These are phyloP conservation scores for Plantago elongata DNA, from an alignment of 257 asterid genomes.

Conservation along the genomic window DNA sequence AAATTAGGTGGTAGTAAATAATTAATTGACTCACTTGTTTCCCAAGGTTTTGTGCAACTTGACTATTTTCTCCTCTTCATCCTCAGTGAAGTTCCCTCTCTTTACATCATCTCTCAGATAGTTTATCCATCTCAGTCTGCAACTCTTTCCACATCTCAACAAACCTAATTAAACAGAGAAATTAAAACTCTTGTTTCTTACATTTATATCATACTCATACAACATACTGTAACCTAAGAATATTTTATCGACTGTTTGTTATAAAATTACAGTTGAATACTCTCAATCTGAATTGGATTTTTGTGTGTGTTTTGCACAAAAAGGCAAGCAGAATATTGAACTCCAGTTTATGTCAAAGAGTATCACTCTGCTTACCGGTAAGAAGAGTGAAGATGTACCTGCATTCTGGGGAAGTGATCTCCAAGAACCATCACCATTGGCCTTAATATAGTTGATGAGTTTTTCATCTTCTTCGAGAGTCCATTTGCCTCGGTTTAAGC, in stretches of 20 bases:
- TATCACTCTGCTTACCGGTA: too few species aligned
- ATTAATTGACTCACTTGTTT: conserved; percentile 29
- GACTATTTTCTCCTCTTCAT: conserved; percentile 56
- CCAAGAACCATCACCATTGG: conserved; percentile 60
- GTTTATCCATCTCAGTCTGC: conserved; percentile 60
- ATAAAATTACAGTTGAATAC: too few species aligned
- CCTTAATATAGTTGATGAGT: conserved; percentile 36
- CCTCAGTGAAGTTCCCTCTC: conserved; percentile 49
- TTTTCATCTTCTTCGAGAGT: conserved; percentile 49
- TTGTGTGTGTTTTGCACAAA: too few species aligned
- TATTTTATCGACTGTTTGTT: too few species aligned
- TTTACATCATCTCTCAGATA: conserved; percentile 52
- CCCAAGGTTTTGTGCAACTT: conserved; percentile 44
- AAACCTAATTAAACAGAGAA: conserved; percentile 28
- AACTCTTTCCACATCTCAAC: conserved; percentile 61
- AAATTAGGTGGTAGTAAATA: too few species aligned
- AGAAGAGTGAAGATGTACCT: conserved; percentile 21
- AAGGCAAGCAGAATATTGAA: too few species aligned
- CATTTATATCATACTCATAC: too few species aligned
- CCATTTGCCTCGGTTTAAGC: conserved; percentile 51
- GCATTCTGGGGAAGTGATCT: conserved; percentile 60
- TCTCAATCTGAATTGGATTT: too few species aligned
- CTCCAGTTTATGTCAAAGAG: too few species aligned
- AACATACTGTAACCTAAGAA: too few species aligned
- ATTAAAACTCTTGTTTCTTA: too few species aligned